Base-by-base conservation (phyloP, 345 rosid species). In the Hypericum androsaemum region DNA sequence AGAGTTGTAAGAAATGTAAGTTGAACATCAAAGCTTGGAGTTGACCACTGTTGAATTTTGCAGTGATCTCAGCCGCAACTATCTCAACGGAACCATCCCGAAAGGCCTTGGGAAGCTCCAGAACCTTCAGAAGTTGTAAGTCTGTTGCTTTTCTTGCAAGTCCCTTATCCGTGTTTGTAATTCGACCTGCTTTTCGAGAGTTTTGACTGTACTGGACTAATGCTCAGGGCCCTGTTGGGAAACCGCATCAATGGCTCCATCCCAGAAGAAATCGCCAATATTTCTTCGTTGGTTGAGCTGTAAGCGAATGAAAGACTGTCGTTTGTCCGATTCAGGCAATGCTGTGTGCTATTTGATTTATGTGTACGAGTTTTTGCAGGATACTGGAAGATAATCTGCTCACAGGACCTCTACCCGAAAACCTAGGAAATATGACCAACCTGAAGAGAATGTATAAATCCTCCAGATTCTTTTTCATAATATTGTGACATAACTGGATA, bases 51-150 rank as follows among this genome's bases (percentile, higher is more conserved):
- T 43, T 45, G 43, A 36, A 50, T 28, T 28, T 58, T 47, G 49
- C 81, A 92, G 98, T 7, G 96, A 92, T 65, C 78, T 92, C 40
- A 42, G 66, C 10, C 83, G 83, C 54, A 92, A 88, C 78, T 83
- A 66, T 53, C 50, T 92, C 51, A 78, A 7, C 59, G 98, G 98
- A 63, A 36, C 86, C 14, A 69, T 92, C 38, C 96, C 96, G 10
- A 17, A 60, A 7, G 80, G 65, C 12, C 64, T 92, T 52, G 61
- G 75, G 49, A 66, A 32, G 53, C 79, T 85, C 12, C 76, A 80
- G 0, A 61, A 57, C 56, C 86, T 92, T 51, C 47, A 50, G 7
- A 66, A 0, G 48, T 4, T 85, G 95, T 88, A 79, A 79, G 77
- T 60, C 36, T 16, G 43, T 53, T 51, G 13, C 11, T 17, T 1